Base-by-base conservation (phyloP, 1,284 basidiomycete genomes). In the Cutaneotrichosporon cavernicola region DNA sequence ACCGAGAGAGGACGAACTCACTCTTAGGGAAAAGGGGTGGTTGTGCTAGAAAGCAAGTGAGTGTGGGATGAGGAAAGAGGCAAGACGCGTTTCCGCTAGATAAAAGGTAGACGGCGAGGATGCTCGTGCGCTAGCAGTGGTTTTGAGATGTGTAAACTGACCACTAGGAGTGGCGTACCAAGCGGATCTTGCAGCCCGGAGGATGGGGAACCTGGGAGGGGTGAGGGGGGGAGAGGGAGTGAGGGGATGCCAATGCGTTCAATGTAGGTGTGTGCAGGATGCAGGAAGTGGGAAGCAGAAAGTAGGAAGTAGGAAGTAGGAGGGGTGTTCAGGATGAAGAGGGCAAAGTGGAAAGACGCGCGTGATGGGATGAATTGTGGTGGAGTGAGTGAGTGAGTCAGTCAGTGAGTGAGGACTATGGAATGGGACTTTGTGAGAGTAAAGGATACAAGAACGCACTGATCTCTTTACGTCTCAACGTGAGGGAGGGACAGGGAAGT, bases 51-150 rank as follows among this genome's bases (percentile, higher is more conserved):
- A 40, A 46, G 49, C 30, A 18, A 31, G 22, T 11, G 49, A 51
- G 30, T 13, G 49, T 51, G 49, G 34, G 49, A 30, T 51, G 49
- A 51, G 10, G 49, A 51, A 26, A 46, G 43, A n/a, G 26, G 43
- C 18, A 46, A 46, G 43, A 46, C 22, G 14, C 22, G 49, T 51
- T 26, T 21, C 49, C 14, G 49, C 49, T 51, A 22, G 47, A 16
- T 51, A 51, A 51, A 51, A 51, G 30, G 49, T 30, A 21, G 49
- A 10, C 49, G 14, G 22, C 10, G 22, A 51, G 49, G 49, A 26
- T 51, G 49, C 49, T 51, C 49, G 49, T 51, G 49, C 49, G 49
- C 30, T 16, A 10, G 49, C 22, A 3, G 5, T 31, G 21, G 13
- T 51, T 21, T 26, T 31, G 30, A 26, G 22, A 30, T 46, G 49